A percentile compares a stretch with the other conserved stretches of the same genome.
phyloP scores from a whole-genome alignment of 306 rosid species.

The Vigna reflexopilosa region DNA sequence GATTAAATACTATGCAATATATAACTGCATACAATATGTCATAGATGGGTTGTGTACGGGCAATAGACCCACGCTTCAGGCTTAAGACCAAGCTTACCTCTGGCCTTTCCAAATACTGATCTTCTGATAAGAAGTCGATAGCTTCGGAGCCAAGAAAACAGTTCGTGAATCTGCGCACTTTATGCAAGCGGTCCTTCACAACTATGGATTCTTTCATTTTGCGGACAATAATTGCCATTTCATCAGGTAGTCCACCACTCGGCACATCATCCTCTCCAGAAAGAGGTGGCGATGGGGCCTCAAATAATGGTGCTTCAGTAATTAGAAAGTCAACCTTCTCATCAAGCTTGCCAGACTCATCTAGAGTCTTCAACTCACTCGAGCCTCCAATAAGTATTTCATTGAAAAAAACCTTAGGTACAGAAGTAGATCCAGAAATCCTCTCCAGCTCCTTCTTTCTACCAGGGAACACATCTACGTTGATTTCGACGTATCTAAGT shows the following conservation, averaged over 20 bases:
- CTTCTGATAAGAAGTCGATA: slow-evolving; percentile 86
- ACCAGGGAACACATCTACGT: slow-evolving; percentile 75
- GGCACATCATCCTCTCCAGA: slow-evolving; percentile 89
- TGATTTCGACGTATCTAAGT: slow-evolving; percentile 82
- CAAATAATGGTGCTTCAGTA: slow-evolving; percentile 66
- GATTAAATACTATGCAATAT: background rate
- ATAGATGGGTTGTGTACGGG: background rate
- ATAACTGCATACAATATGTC: slow-evolving; percentile 1
- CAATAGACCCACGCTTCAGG: slow-evolving; percentile 22
- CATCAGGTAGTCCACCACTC: slow-evolving; percentile 71
- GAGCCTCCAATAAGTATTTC: slow-evolving; percentile 81
- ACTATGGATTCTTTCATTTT: slow-evolving; percentile 85
- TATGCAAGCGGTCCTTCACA: slow-evolving; percentile 76
- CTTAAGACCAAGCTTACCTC: slow-evolving; percentile 65
- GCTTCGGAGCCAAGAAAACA: slow-evolving; percentile 88
- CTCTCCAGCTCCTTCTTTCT: slow-evolving; percentile 83
- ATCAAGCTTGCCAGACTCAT: slow-evolving; percentile 73
- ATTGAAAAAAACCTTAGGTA: slow-evolving; percentile 87
- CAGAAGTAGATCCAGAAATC: slow-evolving; percentile 71
- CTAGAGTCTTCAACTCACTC: slow-evolving; percentile 65
- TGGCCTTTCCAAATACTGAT: slow-evolving; percentile 91
- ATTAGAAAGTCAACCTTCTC: slow-evolving; percentile 86
- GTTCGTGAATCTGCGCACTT: slow-evolving; percentile 76
- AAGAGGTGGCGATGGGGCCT: slow-evolving; percentile 82
- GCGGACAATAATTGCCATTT: slow-evolving; percentile 68